Conservation (phyloP, 108 stramenopile genomes). For the Skeletonema potamos region DNA sequence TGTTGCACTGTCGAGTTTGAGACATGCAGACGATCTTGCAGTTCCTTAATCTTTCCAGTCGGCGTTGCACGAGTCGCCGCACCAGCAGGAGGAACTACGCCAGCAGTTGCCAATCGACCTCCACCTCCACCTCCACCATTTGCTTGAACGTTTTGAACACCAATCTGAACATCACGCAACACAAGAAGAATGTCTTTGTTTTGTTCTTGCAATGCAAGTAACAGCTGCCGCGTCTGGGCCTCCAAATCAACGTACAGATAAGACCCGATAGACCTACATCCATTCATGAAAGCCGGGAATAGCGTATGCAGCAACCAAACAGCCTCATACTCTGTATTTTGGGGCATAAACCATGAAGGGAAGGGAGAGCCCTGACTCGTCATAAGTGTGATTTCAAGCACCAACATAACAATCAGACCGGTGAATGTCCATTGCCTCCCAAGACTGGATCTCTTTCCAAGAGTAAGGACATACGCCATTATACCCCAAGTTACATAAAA, state of each 20-base stretch:
- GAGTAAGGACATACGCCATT: slow-evolving; percentile 92
- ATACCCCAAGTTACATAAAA: slow-evolving; percentile 96
- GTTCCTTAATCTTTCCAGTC: slow-evolving; percentile 85
- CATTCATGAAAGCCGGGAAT: slow-evolving; percentile 99
- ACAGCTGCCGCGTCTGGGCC: slow-evolving; percentile 81
- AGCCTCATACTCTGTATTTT: slow-evolving; percentile 88
- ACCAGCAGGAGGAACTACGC: slow-evolving; percentile 41
- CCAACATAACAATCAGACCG: slow-evolving; percentile 92
- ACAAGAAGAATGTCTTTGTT: slow-evolving; percentile 93
- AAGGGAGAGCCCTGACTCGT: slow-evolving; percentile 82
- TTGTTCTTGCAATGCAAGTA: slow-evolving; percentile 90
- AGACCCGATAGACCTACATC: slow-evolving; percentile 91
- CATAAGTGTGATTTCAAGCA: slow-evolving; percentile 90
- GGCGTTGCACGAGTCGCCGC: slow-evolving; percentile 66
- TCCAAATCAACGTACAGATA: slow-evolving; percentile 95
- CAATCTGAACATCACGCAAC: slow-evolving; percentile 93
- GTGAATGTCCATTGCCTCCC: slow-evolving; percentile 93
- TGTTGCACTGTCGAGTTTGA: slow-evolving; percentile 82
- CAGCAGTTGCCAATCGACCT: slow-evolving; percentile 44
- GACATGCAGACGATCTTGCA: slow-evolving; percentile 78
- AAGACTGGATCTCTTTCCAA: slow-evolving; percentile 85
- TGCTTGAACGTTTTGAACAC: slow-evolving; percentile 76
- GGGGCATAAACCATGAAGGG: slow-evolving; percentile 90
- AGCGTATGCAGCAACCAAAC: slow-evolving; percentile 90
- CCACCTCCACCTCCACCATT: slow-evolving; percentile 51